Percentiles rank a stretch among this genome's conserved stretches.
These are phyloP conservation scores for Colletotrichum sp. DNA, from an alignment of 2,329 filamentous ascomycete species.

Conservation along the genomic window DNA sequence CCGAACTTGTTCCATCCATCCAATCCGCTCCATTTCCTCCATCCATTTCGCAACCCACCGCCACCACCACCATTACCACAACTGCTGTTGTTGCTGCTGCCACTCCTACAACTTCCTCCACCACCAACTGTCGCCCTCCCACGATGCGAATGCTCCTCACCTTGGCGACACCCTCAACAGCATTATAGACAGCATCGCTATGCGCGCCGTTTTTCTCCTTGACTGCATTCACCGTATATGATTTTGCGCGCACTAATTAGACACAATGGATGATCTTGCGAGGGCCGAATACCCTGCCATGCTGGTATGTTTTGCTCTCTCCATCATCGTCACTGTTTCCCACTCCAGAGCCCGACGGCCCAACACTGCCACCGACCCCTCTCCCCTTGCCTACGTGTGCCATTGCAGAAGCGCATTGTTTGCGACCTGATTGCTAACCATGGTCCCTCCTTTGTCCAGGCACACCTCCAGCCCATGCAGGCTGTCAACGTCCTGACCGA, in stretches of 20 bases:
- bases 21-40: conserved; percentile 11
- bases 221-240: conserved; percentile 17
- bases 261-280: conserved; percentile 75
- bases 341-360: background rate
- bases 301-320: conserved; percentile 65
- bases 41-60: conserved; percentile 2
- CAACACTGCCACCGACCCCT: conserved; percentile 4
- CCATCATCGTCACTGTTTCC: background rate
- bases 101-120: background rate
- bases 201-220: conserved; percentile 22
- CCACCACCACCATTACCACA: background rate
- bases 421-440: conserved; percentile 22
- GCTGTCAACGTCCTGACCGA: conserved; percentile 85
- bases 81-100: background rate
- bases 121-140: background rate
- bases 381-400: background rate
- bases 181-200: conserved; percentile 25
- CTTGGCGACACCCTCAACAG: conserved; percentile 13
- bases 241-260: conserved; percentile 20
- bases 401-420: conserved; percentile 9
- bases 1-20: conserved; percentile 1
- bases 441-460: conserved; percentile 53
- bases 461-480: conserved; percentile 79
- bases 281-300: conserved; percentile 92
- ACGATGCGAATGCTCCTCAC: conserved; percentile 22